Conservation (phyloP, 2,329 filamentous ascomycete species). For the Paramyrothecium roridum region DNA sequence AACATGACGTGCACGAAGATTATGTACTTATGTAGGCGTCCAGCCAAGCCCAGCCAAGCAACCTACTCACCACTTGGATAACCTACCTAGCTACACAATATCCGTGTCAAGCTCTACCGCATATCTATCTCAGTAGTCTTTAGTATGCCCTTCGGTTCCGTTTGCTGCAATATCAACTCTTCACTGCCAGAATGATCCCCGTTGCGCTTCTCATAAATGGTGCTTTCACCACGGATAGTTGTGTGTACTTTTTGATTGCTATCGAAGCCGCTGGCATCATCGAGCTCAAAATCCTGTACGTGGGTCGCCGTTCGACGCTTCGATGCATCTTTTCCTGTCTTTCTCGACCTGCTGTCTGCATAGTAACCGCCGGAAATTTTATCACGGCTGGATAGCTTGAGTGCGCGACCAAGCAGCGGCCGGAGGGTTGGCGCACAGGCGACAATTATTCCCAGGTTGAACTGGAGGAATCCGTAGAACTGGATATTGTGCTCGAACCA, state of each 20-base stretch:
- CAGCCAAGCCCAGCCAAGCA: no score
- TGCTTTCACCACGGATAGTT: not conserved
- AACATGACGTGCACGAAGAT: no score
- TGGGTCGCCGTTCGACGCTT: not conserved
- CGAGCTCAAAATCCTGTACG: not conserved
- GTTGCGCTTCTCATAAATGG: not conserved
- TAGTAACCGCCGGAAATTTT: constrained; percentile 1
- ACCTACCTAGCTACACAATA: not conserved
- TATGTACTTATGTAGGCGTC: no score
- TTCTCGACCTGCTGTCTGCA: not conserved
- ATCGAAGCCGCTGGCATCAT: not conserved
- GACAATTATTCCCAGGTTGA: constrained; percentile 2
- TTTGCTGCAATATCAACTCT: constrained; percentile 1
- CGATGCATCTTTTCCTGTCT: not conserved
- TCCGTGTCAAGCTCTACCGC: not conserved
- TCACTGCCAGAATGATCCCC: constrained; percentile 1
- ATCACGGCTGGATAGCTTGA: constrained; percentile 2
- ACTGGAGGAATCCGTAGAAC: constrained; percentile 1
- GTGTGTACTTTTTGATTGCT: not conserved
- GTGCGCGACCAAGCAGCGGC: not conserved
- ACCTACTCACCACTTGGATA: no score
- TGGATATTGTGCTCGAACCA: constrained; percentile 1
- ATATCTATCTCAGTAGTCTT: constrained; percentile 1
- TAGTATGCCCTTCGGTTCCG: not conserved
- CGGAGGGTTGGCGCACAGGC: not conserved